Base-by-base conservation (phyloP, 441 rosid species). In the Populus hybrid region DNA sequence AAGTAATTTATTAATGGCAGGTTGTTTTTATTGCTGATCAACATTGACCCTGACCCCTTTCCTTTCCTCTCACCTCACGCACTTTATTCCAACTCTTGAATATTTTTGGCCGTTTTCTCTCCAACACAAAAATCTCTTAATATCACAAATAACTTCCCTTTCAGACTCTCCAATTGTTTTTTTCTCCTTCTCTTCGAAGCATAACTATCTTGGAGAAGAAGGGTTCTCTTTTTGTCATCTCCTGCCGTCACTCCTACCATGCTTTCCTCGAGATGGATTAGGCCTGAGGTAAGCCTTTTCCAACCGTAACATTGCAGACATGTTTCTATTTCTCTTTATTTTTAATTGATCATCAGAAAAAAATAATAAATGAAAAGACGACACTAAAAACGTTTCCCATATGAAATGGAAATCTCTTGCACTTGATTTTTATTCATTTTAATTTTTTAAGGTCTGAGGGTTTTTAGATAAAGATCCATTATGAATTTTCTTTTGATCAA, bases 281-380 rank as follows among this genome's bases (percentile, higher is more conserved):
- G 81, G 69, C 88, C 88, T 19, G 88, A 85, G 88, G 86, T 81
- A 35, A 21, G 74, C 3, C n/a, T n/a, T 63, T 24, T 46, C 6
- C n/a, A 50, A 5, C n/a, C n/a, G 59, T 5, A 26, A 26, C 28
- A 50, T 50, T 50, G 59, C 59, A 50, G 59, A 16, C 6, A 5
- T 50, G 2, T 50, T 50, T 16, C 59, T 26, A 46, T 12, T 46
- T 6, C 53, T 46, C 57, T 46, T 46, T 46, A 46, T n/a, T n/a
- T 12, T 38, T 1, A 38, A 38, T 38, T 6, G 36, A 34, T 34
- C 36, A 34, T 4, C 6, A 34, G 36, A n/a, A n/a, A n/a, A n/a
- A 34, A 34, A 9, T 40, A 9, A 9, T 10, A 40, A 40, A 34
- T 34, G 10, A 40, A 40, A 40, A 40, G 12, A 42, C 11, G 16